A percentile compares a stretch with the other conserved stretches of the same genome.
phyloP scores from a whole-genome alignment of 345 rosid species.

The Alliaria petiolata region DNA sequence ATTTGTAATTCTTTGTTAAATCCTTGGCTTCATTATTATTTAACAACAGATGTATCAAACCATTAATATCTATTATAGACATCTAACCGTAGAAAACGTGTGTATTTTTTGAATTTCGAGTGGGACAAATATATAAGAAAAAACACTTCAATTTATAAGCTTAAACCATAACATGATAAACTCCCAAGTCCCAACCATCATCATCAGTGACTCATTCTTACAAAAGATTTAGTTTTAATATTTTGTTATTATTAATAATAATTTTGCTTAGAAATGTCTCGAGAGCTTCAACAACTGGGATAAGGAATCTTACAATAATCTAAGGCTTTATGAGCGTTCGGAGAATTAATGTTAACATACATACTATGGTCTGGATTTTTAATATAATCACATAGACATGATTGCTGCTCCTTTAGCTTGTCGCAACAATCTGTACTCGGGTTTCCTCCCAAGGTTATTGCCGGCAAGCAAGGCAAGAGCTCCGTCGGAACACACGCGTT shows the following conservation, averaged over 20 bases:
- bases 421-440: constrained; percentile 24
- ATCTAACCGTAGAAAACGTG: too few relatives aligned
- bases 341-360: constrained; percentile 14
- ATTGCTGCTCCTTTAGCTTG: constrained; percentile 18
- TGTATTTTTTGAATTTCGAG: too few relatives aligned
- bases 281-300: constrained; percentile 8
- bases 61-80: too few relatives aligned
- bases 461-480: constrained; percentile 20
- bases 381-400: constrained; percentile 34
- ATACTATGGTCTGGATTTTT: constrained; percentile 11
- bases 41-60: too few relatives aligned
- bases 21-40: too few relatives aligned
- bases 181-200: neutral
- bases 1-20: too few relatives aligned
- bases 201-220: neutral
- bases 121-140: too few relatives aligned
- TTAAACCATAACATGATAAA: too few relatives aligned
- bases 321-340: constrained; percentile 25
- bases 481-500: constrained; percentile 11
- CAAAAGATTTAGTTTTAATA: neutral
- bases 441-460: neutral
- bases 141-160: too few relatives aligned
- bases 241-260: neutral
- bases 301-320: neutral
- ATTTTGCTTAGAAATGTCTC: neutral